A percentile compares a stretch with the other conserved stretches of the same genome.
phyloP scores from a whole-genome alignment of 164 flowering plant species.

The Nelumbo lutea region DNA sequence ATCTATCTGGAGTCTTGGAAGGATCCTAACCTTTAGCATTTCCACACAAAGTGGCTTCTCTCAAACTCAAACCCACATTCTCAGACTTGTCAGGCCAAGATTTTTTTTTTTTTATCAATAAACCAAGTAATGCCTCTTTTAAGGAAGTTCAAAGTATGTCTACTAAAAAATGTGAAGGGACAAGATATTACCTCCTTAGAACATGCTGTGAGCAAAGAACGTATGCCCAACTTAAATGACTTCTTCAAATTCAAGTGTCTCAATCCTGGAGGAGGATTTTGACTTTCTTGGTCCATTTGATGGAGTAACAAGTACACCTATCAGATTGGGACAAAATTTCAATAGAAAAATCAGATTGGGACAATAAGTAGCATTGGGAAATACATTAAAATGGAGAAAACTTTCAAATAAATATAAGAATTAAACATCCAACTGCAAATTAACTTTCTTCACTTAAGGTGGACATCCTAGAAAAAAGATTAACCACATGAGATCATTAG shows the following conservation, averaged over 20 bases:
- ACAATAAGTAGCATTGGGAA: background rate
- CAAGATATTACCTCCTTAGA: constrained; percentile 38
- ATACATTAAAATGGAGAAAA: background rate
- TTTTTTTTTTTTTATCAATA: no score
- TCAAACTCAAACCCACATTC: no score
- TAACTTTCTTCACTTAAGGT: background rate
- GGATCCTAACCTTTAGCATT: no score
- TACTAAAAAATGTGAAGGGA: no score
- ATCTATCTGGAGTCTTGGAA: no score
- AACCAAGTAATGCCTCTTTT: no score
- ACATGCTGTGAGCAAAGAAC: constrained; percentile 51
- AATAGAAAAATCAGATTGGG: background rate
- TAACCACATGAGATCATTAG: no score
- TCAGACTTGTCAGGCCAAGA: no score
- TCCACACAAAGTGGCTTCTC: no score
- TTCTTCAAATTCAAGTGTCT: constrained; percentile 41
- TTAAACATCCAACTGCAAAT: background rate
- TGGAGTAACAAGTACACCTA: background rate
- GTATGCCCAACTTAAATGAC: constrained; percentile 44
- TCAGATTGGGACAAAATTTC: background rate
- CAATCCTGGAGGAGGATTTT: constrained; percentile 23
- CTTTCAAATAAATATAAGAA: background rate
- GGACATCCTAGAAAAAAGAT: no score
- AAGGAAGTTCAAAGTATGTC: no score
- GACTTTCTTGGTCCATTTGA: constrained; percentile 19